phyloP scores from a whole-genome alignment of 257 asterid genomes.

The Galeopsis tetrahit region DNA sequence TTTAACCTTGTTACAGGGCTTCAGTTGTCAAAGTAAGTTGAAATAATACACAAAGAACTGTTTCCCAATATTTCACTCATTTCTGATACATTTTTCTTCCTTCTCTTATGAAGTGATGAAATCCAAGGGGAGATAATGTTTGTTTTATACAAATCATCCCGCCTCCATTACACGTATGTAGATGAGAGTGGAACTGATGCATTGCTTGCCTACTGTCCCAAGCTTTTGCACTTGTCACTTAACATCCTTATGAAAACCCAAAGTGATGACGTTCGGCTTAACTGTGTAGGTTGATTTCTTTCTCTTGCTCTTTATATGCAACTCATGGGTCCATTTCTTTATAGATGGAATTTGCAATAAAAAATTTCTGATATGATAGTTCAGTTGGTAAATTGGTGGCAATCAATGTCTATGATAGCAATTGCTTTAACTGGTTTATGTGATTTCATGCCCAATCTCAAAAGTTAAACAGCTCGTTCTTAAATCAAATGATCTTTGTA shows the following conservation, averaged over 20 bases:
- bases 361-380: constrained; percentile 13
- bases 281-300: constrained; percentile 71
- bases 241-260: constrained; percentile 83
- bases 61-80: constrained; percentile 27
- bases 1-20: constrained; percentile 82
- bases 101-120: constrained; percentile 67
- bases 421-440: constrained; percentile 13
- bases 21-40: constrained; percentile 79
- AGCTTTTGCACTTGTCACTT: constrained; percentile 68
- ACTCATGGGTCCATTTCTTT: constrained; percentile 11
- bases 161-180: constrained; percentile 53
- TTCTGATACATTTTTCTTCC: constrained; percentile 28
- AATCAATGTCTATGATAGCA: background rate
- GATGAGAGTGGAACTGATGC: constrained; percentile 51
- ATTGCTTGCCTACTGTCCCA: constrained; percentile 58
- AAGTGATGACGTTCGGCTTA: constrained; percentile 85
- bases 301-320: constrained; percentile 26
- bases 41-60: constrained; percentile 24
- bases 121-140: constrained; percentile 92
- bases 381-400: constrained; percentile 14
- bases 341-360: background rate
- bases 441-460: constrained; percentile 20
- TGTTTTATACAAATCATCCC: constrained; percentile 67
- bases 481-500: constrained; percentile 18
- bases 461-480: constrained; percentile 19